Base-by-base conservation (phyloP, 2,329 filamentous ascomycete species). In the Sporothrix schenckii region DNA sequence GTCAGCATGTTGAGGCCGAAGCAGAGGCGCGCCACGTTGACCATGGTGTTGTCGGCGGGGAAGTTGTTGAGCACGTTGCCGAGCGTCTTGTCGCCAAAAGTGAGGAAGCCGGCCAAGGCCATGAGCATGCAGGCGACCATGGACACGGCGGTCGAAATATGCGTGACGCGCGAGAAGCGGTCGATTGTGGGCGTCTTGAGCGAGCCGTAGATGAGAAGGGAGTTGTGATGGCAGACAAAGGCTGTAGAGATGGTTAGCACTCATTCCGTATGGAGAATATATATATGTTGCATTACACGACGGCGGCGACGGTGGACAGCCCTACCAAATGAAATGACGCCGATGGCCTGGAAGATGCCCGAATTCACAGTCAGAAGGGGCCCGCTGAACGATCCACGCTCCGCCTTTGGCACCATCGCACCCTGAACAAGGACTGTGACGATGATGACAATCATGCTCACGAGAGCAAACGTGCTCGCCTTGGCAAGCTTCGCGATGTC, bases 31-130 rank as follows among this genome's bases (percentile, higher is more conserved):
- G 95, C 95, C 71, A 99, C 86, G 80, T 97, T 98, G 78, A 98
- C 93, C 88, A 98, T 91, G 75, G 90, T 85, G 80, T 97, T 98
- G 80, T 96, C 89, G 24, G 89, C 85, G 1, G 94, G 92, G 78
- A 99, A 98, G 82, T 99, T 99, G 84, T 99, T 99, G 76, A 99
- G 89, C 68, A 99, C 93, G 79, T 99, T 99, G 78, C 95, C 95
- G 75, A 93, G 85, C 4, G 95, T 99, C 76, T 90, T 88, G 80
- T 94, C 92, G 73, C 95, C 94, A 77, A 99, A 99, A 21, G 91
- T 94, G 56, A 99, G 85, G 81, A 97, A 98, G 30, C 95, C 95
- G 2, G 90, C 88, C 9, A 97, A 84, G 0, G 93, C 95, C 89
- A 99, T 92, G 72, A 90, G 81, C 68, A 99, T 85, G 78, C 95